Evolutionary conservation across 2,329 filamentous ascomycete genomes (phyloP), one percentile per base, ranked within the genome.

Genomic region (Capronia epimyces): DNA sequence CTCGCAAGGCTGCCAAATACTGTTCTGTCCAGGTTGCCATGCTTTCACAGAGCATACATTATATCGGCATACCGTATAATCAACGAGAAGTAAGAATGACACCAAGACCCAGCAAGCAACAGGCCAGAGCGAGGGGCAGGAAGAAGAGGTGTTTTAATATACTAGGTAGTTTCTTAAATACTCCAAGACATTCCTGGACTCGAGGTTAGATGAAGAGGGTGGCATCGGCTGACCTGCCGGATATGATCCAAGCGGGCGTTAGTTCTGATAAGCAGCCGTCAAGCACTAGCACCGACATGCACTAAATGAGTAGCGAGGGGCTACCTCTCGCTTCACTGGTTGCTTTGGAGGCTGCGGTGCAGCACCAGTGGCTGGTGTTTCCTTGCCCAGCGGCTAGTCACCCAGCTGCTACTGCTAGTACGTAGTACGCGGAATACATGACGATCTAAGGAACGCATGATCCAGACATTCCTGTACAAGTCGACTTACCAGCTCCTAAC

Each of bases 1-100:
- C 83, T 60, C 82, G 78, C 59, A 97, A 76, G 58, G 85, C 84
- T 55, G 80, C 75, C 56, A 87, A 75, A 68, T 95, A 96, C 63
- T 94, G 86, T 60, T 87, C 82, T 64, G 84, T 80, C 87, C 90
- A 94, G 73, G 79, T 80, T 57, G 81, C 76, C 79, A 82, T 82
- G 49, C 43, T 53, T 36, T 49, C 45, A 59, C 47, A 29, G 44
- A 46, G 24, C n/a, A 16, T 15, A n/a, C n/a, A 27, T 29, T 40
- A 51, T 49, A 9, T 6, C 50, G 31, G 45, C 3, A 18, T 24
- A 16, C 22, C 25, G 7, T 10, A 42, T 18, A 13, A 13, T 27
- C 31, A 22, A 16, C 10, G 36, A 8, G 12, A 20, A 12, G 18
- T 15, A 3, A 9, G 10, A 20, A n/a, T 18, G 15, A 46, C 18